phyloP scores from a whole-genome alignment of 371 early-diverging fungal species.

The Caulochytrium protostelioides region DNA sequence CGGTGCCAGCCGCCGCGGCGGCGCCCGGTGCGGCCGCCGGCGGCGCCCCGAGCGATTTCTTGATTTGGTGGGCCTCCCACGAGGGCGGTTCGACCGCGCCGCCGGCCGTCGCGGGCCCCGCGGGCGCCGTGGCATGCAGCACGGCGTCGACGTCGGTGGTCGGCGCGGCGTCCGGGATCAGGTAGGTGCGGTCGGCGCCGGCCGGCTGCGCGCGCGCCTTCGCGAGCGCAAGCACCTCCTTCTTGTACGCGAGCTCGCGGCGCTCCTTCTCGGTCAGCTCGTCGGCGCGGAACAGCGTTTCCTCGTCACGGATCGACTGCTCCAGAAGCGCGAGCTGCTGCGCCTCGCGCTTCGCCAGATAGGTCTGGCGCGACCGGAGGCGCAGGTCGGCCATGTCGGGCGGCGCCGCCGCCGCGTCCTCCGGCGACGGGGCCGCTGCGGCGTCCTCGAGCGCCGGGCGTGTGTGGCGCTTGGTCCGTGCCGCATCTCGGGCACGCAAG shows the following conservation, averaged over 20 bases:
- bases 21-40: conserved; percentile 15
- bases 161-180: too few species aligned
- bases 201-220: conserved; percentile 71
- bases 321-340: conserved; percentile 53
- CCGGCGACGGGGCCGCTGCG: too few species aligned
- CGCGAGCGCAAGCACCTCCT: conserved; percentile 53
- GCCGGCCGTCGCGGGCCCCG: too few species aligned
- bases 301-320: conserved; percentile 66
- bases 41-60: conserved; percentile 37
- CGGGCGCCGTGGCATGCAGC: too few species aligned
- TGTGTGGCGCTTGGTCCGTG: too few species aligned
- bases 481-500: not conserved
- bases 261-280: conserved; percentile 56
- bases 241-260: conserved; percentile 52
- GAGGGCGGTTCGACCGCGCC: too few species aligned
- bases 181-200: too few species aligned
- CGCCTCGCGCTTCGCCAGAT: conserved; percentile 66
- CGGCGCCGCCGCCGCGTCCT: not conserved
- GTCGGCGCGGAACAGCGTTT: conserved; percentile 49
- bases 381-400: conserved; percentile 41
- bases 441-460: not conserved
- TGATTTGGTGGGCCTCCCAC: conserved; percentile 79
- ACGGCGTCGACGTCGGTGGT: too few species aligned
- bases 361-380: conserved; percentile 66
- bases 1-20: conserved; percentile 13